These are phyloP conservation scores for Albophoma yamanashiensis DNA, from an alignment of 2,329 filamentous ascomycete genomes.

Conservation along the genomic window DNA sequence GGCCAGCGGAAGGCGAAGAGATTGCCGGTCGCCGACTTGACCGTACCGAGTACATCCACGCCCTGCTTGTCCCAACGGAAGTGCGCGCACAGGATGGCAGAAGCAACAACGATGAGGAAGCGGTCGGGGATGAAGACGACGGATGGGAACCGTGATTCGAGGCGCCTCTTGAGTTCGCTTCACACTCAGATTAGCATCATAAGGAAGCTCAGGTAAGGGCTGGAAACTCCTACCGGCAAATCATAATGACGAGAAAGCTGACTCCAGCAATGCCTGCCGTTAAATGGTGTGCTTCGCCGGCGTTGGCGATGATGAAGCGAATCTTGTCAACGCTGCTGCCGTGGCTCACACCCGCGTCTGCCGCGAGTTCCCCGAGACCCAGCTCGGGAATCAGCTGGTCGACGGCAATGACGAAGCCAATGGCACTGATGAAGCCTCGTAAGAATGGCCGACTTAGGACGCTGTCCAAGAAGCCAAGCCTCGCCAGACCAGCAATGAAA, in stretches of 20 bases:
- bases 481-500: conserved; percentile 72
- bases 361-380: conserved; percentile 59
- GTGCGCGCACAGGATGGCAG: conserved; percentile 66
- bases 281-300: conserved; percentile 56
- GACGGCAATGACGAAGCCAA: conserved; percentile 91
- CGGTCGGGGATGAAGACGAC: conserved; percentile 89
- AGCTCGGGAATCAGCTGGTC: conserved; percentile 90
- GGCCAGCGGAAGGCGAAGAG: conserved; percentile 78
- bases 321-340: conserved; percentile 83
- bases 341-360: conserved; percentile 57
- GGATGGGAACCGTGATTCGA: conserved; percentile 68
- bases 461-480: conserved; percentile 87
- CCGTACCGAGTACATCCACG: conserved; percentile 71
- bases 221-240: conserved; percentile 53
- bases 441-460: conserved; percentile 88
- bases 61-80: conserved; percentile 72
- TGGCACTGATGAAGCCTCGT: conserved; percentile 91
- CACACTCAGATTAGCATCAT: not conserved
- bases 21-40: conserved; percentile 62
- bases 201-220: not conserved
- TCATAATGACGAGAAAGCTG: conserved; percentile 81
- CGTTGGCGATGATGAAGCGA: conserved; percentile 62
- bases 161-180: conserved; percentile 68
- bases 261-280: conserved; percentile 68
- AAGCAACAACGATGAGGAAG: conserved; percentile 78